A percentile compares a stretch with the other conserved stretches of the same genome.
Evolutionary conservation across 23 red algal species (phyloP).

Genomic region (Chondrus crispus): DNA sequence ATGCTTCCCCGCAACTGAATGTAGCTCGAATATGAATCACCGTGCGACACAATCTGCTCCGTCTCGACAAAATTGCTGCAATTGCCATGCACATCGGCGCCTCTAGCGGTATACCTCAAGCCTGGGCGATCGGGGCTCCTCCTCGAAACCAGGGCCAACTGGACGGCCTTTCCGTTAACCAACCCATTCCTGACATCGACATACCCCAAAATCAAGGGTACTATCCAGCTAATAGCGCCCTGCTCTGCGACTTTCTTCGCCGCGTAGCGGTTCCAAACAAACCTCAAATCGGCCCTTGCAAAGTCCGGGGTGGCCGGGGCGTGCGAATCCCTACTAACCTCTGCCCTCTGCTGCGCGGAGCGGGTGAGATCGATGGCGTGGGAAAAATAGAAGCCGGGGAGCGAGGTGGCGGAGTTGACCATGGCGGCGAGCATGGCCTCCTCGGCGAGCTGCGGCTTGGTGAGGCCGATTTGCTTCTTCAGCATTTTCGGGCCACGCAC

Average conservation of each 20-base stretch:
- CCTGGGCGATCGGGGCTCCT: slow-evolving; percentile 70
- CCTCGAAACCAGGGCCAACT: slow-evolving; percentile 76
- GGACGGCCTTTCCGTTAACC: slow-evolving; percentile 76
- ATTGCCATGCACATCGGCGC: slow-evolving; percentile 82
- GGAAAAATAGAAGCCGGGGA: slow-evolving; percentile 63
- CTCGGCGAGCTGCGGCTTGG: slow-evolving; percentile 44
- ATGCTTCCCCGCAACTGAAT: slow-evolving; percentile 87
- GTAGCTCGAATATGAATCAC: slow-evolving; percentile 59
- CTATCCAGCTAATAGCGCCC: slow-evolving; percentile 52
- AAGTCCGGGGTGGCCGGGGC: slow-evolving; percentile 52
- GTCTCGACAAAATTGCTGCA: slow-evolving; percentile 97
- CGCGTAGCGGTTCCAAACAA: slow-evolving; percentile 78
- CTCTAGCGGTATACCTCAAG: slow-evolving; percentile 72
- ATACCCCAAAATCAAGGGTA: slow-evolving; percentile 71
- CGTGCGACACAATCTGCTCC: slow-evolving; percentile 73
- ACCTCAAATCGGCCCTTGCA: slow-evolving; percentile 54
- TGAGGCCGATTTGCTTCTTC: slow-evolving; percentile 20
- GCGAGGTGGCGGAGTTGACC: slow-evolving; percentile 30
- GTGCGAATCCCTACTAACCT: slow-evolving; percentile 16
- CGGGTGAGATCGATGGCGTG: slow-evolving; percentile 61
- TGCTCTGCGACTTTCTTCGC: slow-evolving; percentile 38
- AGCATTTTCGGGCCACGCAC: slow-evolving; percentile 41
- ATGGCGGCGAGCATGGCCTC: slow-evolving; percentile 31
- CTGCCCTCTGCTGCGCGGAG: slow-evolving; percentile 45
- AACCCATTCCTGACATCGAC: slow-evolving; percentile 57